Evolutionary conservation across 345 rosid genomes (phyloP), one percentile per base, ranked within the genome.

Genomic region (Eutrema japonicum): DNA sequence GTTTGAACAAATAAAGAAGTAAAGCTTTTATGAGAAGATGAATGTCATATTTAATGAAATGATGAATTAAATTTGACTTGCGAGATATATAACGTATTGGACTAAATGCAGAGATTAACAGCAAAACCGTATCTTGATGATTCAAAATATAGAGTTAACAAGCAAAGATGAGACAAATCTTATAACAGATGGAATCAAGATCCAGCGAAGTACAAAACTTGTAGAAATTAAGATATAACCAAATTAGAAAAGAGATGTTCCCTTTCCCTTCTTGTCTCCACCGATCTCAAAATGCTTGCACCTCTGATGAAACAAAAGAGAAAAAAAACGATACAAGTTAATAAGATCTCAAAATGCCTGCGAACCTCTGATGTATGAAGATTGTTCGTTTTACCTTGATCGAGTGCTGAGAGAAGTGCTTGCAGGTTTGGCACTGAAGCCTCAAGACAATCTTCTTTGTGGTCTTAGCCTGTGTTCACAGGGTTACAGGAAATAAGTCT

Each of bases 371-470:
- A 7, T 10, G 12, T 3, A 32, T n/a, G 10, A 48, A 18, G 36
- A 40, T 10, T 4, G 1, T 11, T 61, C 38, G 35, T 16, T 18
- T 51, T 36, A 86, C 96, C 90, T 85, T 87, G 72, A 89, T 88
- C 0, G 96, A 77, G 65, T 83, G 91, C 77, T 88, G 93, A 41
- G 96, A 89, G 4, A 89, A 78, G 16, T 88, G 96, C 83, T 90
- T 90, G 87, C 96, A 90, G 8, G 82, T 80, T 73, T 90, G 93
- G 75, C 93, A 89, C 26, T 88, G 93, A 55, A 90, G 83, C 93
- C 96, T 90, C 83, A 88, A 26, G 52, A 88, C 91, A 74, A 90
- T 90, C 85, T 90, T 90, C 85, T 90, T 90, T n/a, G 93, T 85
- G 16, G 96, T 88, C 85, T 88, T 88, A 3, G 96, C 93, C 92